phyloP scores from a whole-genome alignment of 2,329 filamentous ascomycete species.

The Penicillium sp. region DNA sequence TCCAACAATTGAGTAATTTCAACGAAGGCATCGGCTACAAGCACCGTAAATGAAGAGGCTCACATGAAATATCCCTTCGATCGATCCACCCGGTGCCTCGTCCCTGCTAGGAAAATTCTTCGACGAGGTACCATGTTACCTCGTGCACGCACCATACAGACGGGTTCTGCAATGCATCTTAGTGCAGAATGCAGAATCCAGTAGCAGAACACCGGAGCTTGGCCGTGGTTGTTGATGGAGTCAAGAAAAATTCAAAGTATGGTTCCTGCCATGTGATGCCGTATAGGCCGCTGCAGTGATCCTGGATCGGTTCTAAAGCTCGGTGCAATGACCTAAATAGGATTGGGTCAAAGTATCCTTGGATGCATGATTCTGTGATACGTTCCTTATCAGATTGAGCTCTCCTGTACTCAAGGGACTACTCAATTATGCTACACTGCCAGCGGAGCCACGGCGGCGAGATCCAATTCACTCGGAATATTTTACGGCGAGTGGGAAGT shows the following conservation, averaged over 20 bases:
- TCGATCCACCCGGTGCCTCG: not conserved
- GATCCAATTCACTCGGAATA: not conserved
- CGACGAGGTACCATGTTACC: not conserved
- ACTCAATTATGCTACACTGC: not conserved
- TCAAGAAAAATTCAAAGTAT: not conserved
- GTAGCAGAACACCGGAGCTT: not conserved
- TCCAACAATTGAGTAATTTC: not conserved
- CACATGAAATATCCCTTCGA: not conserved
- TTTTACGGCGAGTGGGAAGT: not conserved
- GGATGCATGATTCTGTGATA: not conserved
- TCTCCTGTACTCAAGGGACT: not conserved
- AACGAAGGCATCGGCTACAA: constrained; percentile 3
- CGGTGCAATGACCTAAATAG: not conserved
- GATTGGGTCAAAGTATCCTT: not conserved
- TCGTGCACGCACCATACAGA: not conserved
- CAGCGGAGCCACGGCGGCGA: not conserved
- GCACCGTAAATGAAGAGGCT: constrained; percentile 1
- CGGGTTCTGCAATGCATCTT: not conserved
- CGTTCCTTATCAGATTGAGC: not conserved
- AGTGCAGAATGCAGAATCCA: not conserved
- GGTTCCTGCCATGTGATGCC: constrained; percentile 4
- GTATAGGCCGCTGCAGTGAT: not conserved
- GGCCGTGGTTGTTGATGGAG: not conserved
- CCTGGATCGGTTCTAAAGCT: not conserved
- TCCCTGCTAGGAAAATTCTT: not conserved